Base-by-base conservation (phyloP, 306 rosid genomes). In the Rubus idaeus region DNA sequence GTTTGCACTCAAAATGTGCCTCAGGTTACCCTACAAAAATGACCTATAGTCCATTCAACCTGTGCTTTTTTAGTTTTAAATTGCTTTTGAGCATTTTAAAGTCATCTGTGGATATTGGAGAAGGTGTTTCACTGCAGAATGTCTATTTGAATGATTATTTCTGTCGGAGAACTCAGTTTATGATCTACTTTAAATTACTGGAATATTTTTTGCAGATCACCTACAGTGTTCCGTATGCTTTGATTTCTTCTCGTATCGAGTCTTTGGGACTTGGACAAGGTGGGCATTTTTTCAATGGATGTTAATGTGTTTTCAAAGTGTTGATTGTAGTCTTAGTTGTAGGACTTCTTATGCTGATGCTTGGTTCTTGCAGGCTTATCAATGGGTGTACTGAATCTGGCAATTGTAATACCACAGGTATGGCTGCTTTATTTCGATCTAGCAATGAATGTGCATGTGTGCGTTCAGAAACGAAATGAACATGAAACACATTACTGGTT, bases 251-350 rank as follows among this genome's bases (percentile, higher is more conserved):
- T 1, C 94, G 90, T 61, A 91, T 91, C 23, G 97, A 92, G 79
- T 80, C 98, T 83, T 80, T 95, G 87, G 98, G 97, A 72, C 97
- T 89, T 53, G 99, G 97, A 71, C 96, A 92, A 91, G 97, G 99
- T 92, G 72, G 75, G 88, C 50, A 57, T 68, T 68, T 79, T 77
- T 66, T 78, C 62, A 52, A 23, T 35, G 70, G 56, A 52, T 69
- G 55, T 73, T 30, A 41, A 73, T 68, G 45, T 44, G 68, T 53
- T 5, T 74, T 60, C 41, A 42, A 55, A 78, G 23, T 68, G 67
- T 86, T 78, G 40, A 60, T 68, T 26, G 11, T 47, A 50, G 61
- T 30, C 58, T 52, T 20, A 40, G 78, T 58, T 70, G 42, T 60
- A 70, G 44, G 73, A 56, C 8, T 77, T 72, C 81, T 75, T 77